Base-by-base conservation (phyloP, 2,329 filamentous ascomycete genomes). In the Exophiala lecanii-corni region DNA sequence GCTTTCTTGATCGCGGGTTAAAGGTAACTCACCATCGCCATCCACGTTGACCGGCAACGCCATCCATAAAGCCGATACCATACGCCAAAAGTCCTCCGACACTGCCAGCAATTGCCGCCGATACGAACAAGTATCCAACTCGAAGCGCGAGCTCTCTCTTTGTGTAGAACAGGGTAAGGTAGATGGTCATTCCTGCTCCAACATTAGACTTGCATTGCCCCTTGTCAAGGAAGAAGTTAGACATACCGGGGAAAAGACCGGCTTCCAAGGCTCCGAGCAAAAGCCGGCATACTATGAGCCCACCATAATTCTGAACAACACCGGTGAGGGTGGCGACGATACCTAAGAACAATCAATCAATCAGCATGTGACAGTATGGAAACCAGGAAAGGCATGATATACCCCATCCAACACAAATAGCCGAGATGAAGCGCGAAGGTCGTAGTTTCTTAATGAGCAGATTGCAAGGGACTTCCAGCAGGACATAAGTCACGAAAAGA, bases 401-500 rank as follows among this genome's bases (percentile, higher is more conserved):
- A 43, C 43, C 28, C 40, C 32, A 48, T 12, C 33, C 21, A 6
- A 45, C 30, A 21, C 41, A 41, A 31, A 55, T 45, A 36, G 50
- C 51, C 9, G 73, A 70, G 19, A 78, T 70, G 67, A 71, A 77
- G 39, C 74, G 52, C 2, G 68, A 72, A 2, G 74, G 78, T 4
- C 72, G 68, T 36, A 73, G 56, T 17, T 57, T 58, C 54, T 71
- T 71, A 47, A 72, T 57, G 17, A 69, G 59, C 13, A 72, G 47
- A 46, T 71, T 72, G 49, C 61, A 66, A 19, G 67, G 57, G 5
- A 69, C 41, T 21, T 55, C 53, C 10, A 32, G 49, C 18, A 54
- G 35, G 20, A 53, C 45, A 47, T 69, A 85, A 2, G 81, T 82
- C 41, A 84, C 76, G 57, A 85, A 86, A 18, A 85, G 68, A 53